These are phyloP conservation scores for Eragrostis nindensis DNA, from an alignment of 176 grass and related monocot genomes.

Conservation along the genomic window DNA sequence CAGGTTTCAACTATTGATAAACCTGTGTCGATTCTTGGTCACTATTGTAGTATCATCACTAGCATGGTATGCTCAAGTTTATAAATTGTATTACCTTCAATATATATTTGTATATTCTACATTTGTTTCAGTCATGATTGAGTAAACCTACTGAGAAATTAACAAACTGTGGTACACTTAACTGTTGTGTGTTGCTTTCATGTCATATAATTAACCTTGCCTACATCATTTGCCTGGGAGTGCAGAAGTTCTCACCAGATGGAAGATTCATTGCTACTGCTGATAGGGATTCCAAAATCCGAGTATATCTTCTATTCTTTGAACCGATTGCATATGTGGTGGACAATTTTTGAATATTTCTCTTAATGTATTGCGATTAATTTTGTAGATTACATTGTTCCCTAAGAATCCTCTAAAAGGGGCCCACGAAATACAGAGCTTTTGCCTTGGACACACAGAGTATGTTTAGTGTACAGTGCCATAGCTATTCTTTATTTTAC, in stretches of 20 bases:
- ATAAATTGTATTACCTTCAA: background rate
- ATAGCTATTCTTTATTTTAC: slow-evolving; percentile 34
- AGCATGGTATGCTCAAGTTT: slow-evolving; percentile 63
- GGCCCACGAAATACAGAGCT: slow-evolving; percentile 87
- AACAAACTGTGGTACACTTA: background rate
- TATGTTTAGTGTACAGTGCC: slow-evolving; percentile 39
- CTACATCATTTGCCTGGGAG: slow-evolving; percentile 30
- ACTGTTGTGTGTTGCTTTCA: background rate
- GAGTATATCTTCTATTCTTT: slow-evolving; percentile 61
- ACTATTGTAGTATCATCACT: slow-evolving; percentile 98
- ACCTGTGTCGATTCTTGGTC: slow-evolving; percentile 75
- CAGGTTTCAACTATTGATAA: slow-evolving; percentile 51
- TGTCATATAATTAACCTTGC: background rate
- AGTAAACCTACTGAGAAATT: background rate
- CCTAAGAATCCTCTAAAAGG: slow-evolving; percentile 70
- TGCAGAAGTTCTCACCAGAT: slow-evolving; percentile 91
- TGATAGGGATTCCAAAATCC: slow-evolving; percentile 94
- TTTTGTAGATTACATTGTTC: slow-evolving; percentile 77
- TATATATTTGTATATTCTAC: slow-evolving; percentile 2
- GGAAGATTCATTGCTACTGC: slow-evolving; percentile 86
- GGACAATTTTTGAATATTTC: slow-evolving; percentile 7
- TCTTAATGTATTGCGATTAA: slow-evolving; percentile 24
- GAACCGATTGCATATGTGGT: background rate
- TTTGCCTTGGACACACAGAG: slow-evolving; percentile 99
- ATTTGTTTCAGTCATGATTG: background rate